phyloP scores from a whole-genome alignment of 2,329 filamentous ascomycete species.

The Paradendryphiella salina region DNA sequence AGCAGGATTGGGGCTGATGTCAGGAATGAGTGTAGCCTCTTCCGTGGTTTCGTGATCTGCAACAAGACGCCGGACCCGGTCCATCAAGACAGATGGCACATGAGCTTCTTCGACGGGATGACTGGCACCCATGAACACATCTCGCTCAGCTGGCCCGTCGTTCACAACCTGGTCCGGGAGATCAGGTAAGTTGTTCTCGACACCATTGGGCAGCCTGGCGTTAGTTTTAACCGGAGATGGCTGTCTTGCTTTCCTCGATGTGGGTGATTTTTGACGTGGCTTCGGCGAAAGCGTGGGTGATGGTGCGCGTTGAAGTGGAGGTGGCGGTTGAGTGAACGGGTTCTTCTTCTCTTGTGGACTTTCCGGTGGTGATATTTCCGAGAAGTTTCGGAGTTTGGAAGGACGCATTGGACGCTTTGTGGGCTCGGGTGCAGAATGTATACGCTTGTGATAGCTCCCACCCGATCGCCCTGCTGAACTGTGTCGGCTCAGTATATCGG shows the following conservation, averaged over 20 bases:
- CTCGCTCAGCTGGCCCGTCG: constrained; percentile 10
- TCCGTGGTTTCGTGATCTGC: constrained; percentile 24
- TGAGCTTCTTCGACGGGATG: constrained; percentile 23
- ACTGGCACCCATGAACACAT: constrained; percentile 20
- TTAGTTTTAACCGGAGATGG: constrained; percentile 9
- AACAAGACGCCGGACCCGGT: constrained; percentile 32
- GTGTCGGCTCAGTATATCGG: constrained; percentile 39
- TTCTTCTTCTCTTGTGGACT: constrained; percentile 22
- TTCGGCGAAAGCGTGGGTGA: constrained; percentile 25
- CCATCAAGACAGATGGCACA: constrained; percentile 30
- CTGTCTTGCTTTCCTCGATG: constrained; percentile 20
- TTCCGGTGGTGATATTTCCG: constrained; percentile 28
- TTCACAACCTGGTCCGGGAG: constrained; percentile 14
- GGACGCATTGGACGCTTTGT: constrained; percentile 13
- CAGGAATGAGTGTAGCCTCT: constrained; percentile 11
- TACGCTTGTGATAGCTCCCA: constrained; percentile 33
- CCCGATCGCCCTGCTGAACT: constrained; percentile 28
- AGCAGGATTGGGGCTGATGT: constrained; percentile 14
- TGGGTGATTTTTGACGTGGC: constrained; percentile 20
- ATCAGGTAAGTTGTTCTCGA: constrained; percentile 31
- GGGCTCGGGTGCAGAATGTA: constrained; percentile 42
- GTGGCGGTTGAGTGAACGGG: constrained; percentile 12
- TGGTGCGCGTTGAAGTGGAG: constrained; percentile 15
- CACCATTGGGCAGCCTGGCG: constrained; percentile 13
- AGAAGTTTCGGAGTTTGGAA: constrained; percentile 22